Evolutionary conservation across 2,329 filamentous ascomycete genomes (phyloP), one percentile per base, ranked within the genome.

Genomic region (Tolypocladium cylindrosporum): DNA sequence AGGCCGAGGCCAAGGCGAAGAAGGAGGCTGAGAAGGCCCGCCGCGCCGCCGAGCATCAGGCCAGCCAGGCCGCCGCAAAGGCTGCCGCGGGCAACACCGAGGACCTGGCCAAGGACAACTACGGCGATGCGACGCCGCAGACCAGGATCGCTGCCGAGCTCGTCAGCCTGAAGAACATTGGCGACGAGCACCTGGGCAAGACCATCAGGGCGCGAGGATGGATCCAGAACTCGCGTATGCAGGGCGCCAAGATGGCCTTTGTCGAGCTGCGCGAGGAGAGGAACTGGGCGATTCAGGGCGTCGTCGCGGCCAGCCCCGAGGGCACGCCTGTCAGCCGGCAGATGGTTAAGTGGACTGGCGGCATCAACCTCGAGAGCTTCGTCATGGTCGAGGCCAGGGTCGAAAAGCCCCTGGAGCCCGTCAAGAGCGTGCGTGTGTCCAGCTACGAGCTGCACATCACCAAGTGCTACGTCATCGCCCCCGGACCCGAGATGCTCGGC

Each of bases 301-400:
- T 97, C 42, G 78, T 91, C 19, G 80, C 55, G 34, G 86, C 83
- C 53, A 85, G 81, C 68, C 84, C 83, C 67, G 84, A 91, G 67
- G 85, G 80, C 43, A 81, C 75, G 54, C 75, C 91, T 5, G 82
- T 90, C 45, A 89, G 85, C 62, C 87, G 86, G 71, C 91, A 90
- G 74, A 97, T 97, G 93, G 90, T 97, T 70, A 97, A 97, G 77
- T 97, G 89, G 84, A 85, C 88, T 55, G 84, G 83, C 54, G 81
- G 78, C 50, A 75, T 96, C 64, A 88, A 84, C 68, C 80, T 87
- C 52, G 93, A 97, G 79, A 91, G 88, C 65, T 91, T 89, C 65
- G 86, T 97, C 34, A 77, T 86, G 45, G 86, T 97, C 60, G 89
- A 95, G 68, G 94, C 88, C 63, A 77, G 81, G 39, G 87, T 97